Base-by-base conservation (phyloP, 257 asterid genomes). In the Hygrophila difformis region DNA sequence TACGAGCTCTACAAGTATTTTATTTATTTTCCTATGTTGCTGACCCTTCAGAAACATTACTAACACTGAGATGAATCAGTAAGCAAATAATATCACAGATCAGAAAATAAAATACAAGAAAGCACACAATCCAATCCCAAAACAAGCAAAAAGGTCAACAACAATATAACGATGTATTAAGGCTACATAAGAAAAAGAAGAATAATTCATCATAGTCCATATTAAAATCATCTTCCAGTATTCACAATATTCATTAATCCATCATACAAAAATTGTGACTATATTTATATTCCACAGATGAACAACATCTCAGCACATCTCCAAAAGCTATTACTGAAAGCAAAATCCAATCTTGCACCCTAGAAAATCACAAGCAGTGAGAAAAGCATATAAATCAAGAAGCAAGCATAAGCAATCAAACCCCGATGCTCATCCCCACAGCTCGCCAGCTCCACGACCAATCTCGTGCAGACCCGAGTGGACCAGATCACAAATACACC, bases 401-500 rank as follows among this genome's bases (percentile, higher is more conserved):
- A 75, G 65, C 93, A 80, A 0, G 93, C 85, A 37, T 84, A 84
- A 34, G 82, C 67, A 58, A 85, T 81, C 67, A 85, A 72, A 6
- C 91, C 93, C 3, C 91, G 59, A 44, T 81, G 93, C 53, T 84
- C 89, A 18, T 84, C 87, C 50, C 95, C 93, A 23, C 75, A 80
- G 17, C 75, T 75, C 10, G 94, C 86, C 41, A 84, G 72, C 77
- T 84, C 88, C 36, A 81, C 94, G 37, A 75, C 67, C 66, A 84
- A 67, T 56, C 88, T 57, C 2, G 93, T 66, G 71, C 93, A 84
- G 49, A 77, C 93, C 11, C 93, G 69, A 4, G 93, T 77, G 12
- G 93, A 74, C 94, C 93, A 84, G 8, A 84, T 44, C 59, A 80
- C 85, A 24, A 75, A 75, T 21, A 73, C 53, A 35, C 81, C 88